These are phyloP conservation scores for Oryza meyeriana DNA, from an alignment of 176 grass and related monocot species.

Conservation along the genomic window DNA sequence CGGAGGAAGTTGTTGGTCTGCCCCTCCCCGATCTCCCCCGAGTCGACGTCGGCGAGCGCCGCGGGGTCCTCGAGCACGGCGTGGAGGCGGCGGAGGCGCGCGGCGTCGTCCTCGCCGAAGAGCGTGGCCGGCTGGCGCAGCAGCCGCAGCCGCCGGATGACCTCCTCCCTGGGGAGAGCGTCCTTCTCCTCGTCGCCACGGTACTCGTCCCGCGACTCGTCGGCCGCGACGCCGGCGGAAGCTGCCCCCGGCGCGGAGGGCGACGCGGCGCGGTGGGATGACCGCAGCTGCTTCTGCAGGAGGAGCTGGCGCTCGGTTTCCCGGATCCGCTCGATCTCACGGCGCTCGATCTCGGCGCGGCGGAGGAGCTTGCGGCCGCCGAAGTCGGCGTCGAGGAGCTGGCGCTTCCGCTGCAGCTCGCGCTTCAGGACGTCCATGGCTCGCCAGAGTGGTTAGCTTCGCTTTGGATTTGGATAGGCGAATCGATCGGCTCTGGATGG, in stretches of 20 bases:
- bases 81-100: conserved; percentile 45
- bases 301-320: conserved; percentile 38
- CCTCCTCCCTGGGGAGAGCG: conserved; percentile 54
- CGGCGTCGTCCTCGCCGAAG: conserved; percentile 69
- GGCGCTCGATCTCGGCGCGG: conserved; percentile 55
- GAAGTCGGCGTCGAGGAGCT: conserved; percentile 52
- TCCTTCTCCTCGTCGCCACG: not conserved
- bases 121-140: conserved; percentile 64
- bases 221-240: not conserved
- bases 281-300: conserved; percentile 28
- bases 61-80: conserved; percentile 44
- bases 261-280: conserved; percentile 4
- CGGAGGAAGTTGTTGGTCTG: conserved; percentile 88
- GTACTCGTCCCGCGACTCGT: not conserved
- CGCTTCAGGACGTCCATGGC: conserved; percentile 76
- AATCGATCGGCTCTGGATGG: not conserved
- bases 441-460: not conserved
- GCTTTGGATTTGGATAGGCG: not conserved
- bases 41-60: conserved; percentile 44
- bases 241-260: not conserved
- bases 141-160: conserved; percentile 58
- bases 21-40: conserved; percentile 61
- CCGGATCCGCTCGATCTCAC: conserved; percentile 53
- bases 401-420: conserved; percentile 72
- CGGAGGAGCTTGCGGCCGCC: conserved; percentile 53